A percentile compares a stretch with the other conserved stretches of the same genome.
Evolutionary conservation across 2,329 filamentous ascomycete species (phyloP).

Genomic region (Pseudogymnoascus sp.): DNA sequence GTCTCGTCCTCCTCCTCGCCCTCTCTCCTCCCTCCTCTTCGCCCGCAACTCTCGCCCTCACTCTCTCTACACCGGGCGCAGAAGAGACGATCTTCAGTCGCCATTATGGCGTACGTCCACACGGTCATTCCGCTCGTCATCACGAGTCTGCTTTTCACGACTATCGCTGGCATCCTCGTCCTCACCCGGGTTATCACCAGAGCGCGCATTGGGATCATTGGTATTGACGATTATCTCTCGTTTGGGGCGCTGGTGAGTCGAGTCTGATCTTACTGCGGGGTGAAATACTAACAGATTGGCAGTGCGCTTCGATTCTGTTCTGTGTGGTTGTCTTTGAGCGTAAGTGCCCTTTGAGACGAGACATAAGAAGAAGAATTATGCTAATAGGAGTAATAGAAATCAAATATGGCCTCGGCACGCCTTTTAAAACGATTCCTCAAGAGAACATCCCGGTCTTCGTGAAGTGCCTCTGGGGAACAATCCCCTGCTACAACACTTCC

Average conservation of each 20-base stretch:
- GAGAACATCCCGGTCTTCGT: not conserved
- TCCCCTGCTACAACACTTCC: constrained; percentile 22
- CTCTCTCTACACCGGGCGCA: not conserved
- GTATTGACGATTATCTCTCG: not conserved
- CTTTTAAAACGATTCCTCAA: not conserved
- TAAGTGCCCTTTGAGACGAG: not conserved
- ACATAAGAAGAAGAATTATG: not conserved
- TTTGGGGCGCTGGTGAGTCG: not conserved
- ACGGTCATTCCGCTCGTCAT: not conserved
- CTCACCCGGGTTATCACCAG: not conserved
- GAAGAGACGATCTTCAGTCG: not conserved
- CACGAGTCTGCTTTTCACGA: not conserved
- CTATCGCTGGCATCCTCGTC: not conserved
- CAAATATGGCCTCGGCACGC: not conserved
- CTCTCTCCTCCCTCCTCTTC: not conserved
- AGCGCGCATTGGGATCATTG: not conserved
- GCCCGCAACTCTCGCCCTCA: not conserved
- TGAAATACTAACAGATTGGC: not conserved
- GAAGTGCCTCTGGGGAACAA: constrained; percentile 23
- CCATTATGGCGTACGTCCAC: not conserved
- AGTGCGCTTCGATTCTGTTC: not conserved
- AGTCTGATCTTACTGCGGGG: not conserved
- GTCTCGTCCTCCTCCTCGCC: not conserved
- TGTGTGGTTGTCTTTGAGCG: not conserved
- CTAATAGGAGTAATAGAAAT: not conserved